Conservation (phyloP, 139 green algal species). For the Astrephomene gubernaculifera region DNA sequence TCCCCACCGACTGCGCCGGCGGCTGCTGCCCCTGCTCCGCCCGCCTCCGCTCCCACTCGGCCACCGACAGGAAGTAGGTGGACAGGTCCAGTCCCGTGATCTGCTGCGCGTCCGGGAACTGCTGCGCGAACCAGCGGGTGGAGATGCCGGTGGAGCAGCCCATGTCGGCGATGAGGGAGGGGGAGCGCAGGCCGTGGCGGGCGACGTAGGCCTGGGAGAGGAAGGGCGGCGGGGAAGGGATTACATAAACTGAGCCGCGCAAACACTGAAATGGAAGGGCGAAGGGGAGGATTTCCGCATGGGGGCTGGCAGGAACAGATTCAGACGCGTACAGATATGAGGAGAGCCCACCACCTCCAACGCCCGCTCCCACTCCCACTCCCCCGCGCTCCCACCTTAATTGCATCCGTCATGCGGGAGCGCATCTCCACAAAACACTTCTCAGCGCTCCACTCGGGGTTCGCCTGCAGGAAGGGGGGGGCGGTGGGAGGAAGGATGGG, state of each 20-base stretch:
- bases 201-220: slow-evolving; percentile 53
- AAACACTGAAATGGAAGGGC: no score
- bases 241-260: no score
- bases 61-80: slow-evolving; percentile 92
- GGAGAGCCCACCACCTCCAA: no score
- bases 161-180: slow-evolving; percentile 76
- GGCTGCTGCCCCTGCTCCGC: neutral
- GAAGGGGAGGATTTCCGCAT: no score
- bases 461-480: slow-evolving; percentile 15
- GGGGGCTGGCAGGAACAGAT: no score
- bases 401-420: slow-evolving; percentile 46
- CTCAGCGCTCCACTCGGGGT: slow-evolving; percentile 12
- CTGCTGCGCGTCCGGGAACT: slow-evolving; percentile 41
- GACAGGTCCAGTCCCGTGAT: slow-evolving; percentile 85
- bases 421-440: slow-evolving; percentile 56
- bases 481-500: neutral
- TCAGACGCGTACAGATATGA: no score
- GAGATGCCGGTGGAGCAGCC: slow-evolving; percentile 89
- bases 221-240: neutral
- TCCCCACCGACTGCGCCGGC: neutral
- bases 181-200: slow-evolving; percentile 45
- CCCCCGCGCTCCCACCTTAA: slow-evolving; percentile 44
- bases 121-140: slow-evolving; percentile 72
- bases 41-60: slow-evolving; percentile 73
- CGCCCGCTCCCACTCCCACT: neutral